Evolutionary conservation across 192 early-diverging fungal genomes (phyloP).

Genomic region (Dissophora ornata): DNA sequence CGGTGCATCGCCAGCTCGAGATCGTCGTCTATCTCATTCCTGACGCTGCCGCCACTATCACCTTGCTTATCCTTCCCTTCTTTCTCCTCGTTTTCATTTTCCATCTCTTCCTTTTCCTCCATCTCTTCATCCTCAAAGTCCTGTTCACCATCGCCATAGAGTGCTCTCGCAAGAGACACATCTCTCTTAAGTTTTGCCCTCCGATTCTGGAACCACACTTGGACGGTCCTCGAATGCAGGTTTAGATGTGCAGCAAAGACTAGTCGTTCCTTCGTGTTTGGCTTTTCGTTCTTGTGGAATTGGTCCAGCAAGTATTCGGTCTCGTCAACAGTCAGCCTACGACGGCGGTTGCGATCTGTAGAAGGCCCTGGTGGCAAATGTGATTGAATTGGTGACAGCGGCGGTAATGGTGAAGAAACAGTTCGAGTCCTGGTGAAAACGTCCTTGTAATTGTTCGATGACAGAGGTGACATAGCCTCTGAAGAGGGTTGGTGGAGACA

Average conservation of each 20-base stretch:
- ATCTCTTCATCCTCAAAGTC: neutral
- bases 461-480: too few species aligned
- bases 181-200: slow-evolving; percentile 88
- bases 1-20: too few species aligned
- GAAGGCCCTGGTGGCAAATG: too few species aligned
- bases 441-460: too few species aligned
- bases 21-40: too few species aligned
- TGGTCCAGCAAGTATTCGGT: slow-evolving; percentile 68
- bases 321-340: slow-evolving; percentile 75
- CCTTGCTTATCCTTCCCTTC: too few species aligned
- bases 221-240: slow-evolving; percentile 78
- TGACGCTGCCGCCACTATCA: too few species aligned
- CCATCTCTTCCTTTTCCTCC: neutral
- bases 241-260: slow-evolving; percentile 70
- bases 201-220: slow-evolving; percentile 92
- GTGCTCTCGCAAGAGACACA: neutral
- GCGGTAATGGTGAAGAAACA: too few species aligned
- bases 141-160: too few species aligned
- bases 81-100: neutral
- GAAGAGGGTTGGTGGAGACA: too few species aligned
- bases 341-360: slow-evolving; percentile 56
- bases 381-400: too few species aligned
- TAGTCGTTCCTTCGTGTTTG: slow-evolving; percentile 70
- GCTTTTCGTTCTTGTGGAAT: slow-evolving; percentile 72
- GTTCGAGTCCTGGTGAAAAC: too few species aligned